phyloP scores from a whole-genome alignment of 345 rosid species.

The Luvunga scandens region DNA sequence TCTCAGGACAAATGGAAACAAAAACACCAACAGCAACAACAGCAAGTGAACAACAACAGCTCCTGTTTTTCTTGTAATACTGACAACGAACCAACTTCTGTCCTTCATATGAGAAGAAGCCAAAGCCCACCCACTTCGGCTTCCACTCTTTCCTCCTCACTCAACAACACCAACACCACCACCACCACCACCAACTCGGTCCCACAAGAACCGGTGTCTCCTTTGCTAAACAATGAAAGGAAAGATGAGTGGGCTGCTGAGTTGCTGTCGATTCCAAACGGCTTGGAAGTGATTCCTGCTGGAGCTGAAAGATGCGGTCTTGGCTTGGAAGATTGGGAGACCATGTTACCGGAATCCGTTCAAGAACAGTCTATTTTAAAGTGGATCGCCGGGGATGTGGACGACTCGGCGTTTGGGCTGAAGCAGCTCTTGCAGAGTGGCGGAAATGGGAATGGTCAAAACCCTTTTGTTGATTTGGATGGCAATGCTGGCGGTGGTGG shows the following conservation, averaged over 20 bases:
- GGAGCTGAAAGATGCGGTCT: slow-evolving; percentile 39
- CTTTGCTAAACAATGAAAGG: slow-evolving; percentile 16
- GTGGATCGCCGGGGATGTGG: slow-evolving; percentile 52
- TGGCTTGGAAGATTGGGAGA: slow-evolving; percentile 54
- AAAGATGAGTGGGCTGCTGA: slow-evolving; percentile 49
- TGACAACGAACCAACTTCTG: slow-evolving; percentile 33
- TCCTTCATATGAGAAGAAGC: slow-evolving; percentile 61
- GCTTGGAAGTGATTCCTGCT: slow-evolving; percentile 27
- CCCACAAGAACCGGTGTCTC: slow-evolving; percentile 14
- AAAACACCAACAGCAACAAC: slow-evolving; percentile 8
- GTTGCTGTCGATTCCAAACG: slow-evolving; percentile 36
- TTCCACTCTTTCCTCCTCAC: slow-evolving; percentile 64
- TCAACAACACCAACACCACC: slow-evolving; percentile 42
- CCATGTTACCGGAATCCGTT: slow-evolving; percentile 40
- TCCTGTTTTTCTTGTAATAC: neutral
- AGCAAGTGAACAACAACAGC: slow-evolving; percentile 25
- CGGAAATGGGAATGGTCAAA: slow-evolving; percentile 10
- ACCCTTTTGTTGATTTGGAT: slow-evolving; percentile 33
- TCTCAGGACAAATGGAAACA: slow-evolving; percentile 35
- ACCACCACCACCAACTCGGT: slow-evolving; percentile 14
- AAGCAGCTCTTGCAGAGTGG: slow-evolving; percentile 44
- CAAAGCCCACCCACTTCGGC: slow-evolving; percentile 63
- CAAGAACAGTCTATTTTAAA: slow-evolving; percentile 46
- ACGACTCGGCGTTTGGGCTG: slow-evolving; percentile 42
- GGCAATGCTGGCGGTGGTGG: slow-evolving; percentile 31